phyloP scores from a whole-genome alignment of 1,284 basidiomycete genomes.

The Peniophora sp. region DNA sequence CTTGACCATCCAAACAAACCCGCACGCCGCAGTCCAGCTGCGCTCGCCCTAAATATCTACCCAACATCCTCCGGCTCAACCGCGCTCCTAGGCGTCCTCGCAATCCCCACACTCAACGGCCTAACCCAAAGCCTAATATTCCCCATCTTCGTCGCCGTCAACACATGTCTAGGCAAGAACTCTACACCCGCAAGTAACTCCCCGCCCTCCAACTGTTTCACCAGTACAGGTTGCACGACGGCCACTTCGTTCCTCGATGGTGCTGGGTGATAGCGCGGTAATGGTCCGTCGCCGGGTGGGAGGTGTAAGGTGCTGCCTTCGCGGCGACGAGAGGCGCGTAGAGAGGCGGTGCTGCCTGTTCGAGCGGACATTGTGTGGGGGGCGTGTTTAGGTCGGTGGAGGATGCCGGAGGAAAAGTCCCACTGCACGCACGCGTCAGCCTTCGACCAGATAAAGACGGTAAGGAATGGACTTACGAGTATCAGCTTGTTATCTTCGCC shows the following conservation, averaged over 20 bases:
- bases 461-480: constrained; percentile 37
- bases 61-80: constrained; percentile 5
- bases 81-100: constrained; percentile 4
- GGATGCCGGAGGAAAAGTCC: constrained; percentile 14
- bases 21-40: not conserved
- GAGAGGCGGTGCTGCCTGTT: constrained; percentile 73
- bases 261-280: constrained; percentile 72
- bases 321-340: constrained; percentile 47
- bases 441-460: constrained; percentile 4
- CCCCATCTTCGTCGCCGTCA: constrained; percentile 69
- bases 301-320: constrained; percentile 42
- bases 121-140: constrained; percentile 80
- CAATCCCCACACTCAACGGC: constrained; percentile 39
- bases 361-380: constrained; percentile 59
- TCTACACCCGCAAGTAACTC: constrained; percentile 56
- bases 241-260: constrained; percentile 86
- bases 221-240: constrained; percentile 85
- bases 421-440: constrained; percentile 7
- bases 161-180: constrained; percentile 68
- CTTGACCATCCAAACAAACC: not conserved
- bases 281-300: constrained; percentile 26
- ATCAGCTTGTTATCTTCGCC: constrained; percentile 93
- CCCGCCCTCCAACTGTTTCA: constrained; percentile 75
- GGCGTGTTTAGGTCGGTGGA: constrained; percentile 20
- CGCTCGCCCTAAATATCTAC: not conserved